These are phyloP conservation scores for Auricularia sp. DNA, from an alignment of 768 basidiomycete species.

Conservation along the genomic window DNA sequence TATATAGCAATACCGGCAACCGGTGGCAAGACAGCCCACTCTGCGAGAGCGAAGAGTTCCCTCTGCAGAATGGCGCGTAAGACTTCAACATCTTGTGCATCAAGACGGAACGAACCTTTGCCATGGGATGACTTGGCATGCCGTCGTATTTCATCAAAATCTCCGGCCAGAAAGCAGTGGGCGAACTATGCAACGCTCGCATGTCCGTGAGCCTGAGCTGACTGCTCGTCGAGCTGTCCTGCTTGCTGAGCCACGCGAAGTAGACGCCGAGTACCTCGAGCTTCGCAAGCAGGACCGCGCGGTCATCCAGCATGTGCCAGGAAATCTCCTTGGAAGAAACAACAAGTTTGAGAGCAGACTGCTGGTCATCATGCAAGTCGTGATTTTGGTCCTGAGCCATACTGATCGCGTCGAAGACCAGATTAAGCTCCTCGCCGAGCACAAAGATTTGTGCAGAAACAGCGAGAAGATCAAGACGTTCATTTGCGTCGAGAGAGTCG, in stretches of 20 bases:
- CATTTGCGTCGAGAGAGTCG: slow-evolving; percentile 22
- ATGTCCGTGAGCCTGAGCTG: slow-evolving; percentile 66
- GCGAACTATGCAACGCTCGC: slow-evolving; percentile 77
- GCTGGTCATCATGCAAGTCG: slow-evolving; percentile 55
- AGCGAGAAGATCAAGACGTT: slow-evolving; percentile 46
- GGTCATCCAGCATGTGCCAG: slow-evolving; percentile 80
- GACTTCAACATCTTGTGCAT: neutral
- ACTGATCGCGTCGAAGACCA: slow-evolving; percentile 80
- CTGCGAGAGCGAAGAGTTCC: slow-evolving; percentile 49
- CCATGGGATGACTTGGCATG: slow-evolving; percentile 55
- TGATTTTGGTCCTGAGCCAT: slow-evolving; percentile 63
- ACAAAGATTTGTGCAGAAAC: slow-evolving; percentile 64
- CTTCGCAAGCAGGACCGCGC: slow-evolving; percentile 67
- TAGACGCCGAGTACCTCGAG: slow-evolving; percentile 69
- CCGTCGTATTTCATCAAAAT: slow-evolving; percentile 74
- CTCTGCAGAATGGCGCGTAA: no score
- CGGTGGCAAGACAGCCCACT: slow-evolving; percentile 78
- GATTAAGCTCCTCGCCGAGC: slow-evolving; percentile 67
- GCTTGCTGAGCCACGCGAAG: slow-evolving; percentile 75
- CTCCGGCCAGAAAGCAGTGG: slow-evolving; percentile 76
- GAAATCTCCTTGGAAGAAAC: slow-evolving; percentile 80
- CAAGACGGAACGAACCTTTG: slow-evolving; percentile 40
- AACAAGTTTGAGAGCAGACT: slow-evolving; percentile 70
- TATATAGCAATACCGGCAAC: slow-evolving; percentile 91
- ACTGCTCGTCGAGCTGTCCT: slow-evolving; percentile 79